Base-by-base conservation (phyloP, 75 land plant genomes). In the Gnetum montanum region DNA sequence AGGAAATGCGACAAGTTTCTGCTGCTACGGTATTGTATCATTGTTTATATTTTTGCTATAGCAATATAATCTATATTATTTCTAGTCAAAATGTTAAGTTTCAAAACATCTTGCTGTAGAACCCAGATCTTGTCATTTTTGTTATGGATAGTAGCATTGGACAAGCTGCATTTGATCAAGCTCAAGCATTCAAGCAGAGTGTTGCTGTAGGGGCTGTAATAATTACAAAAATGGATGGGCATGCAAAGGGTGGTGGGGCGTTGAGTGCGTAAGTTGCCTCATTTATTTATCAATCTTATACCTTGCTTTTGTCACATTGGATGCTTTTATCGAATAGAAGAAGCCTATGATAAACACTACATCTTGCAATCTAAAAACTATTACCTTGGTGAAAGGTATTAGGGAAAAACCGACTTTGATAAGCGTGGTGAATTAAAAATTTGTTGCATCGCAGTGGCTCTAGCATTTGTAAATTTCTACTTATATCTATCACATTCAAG, bases 81-180 rank as follows among this genome's bases (percentile, higher is more conserved):
- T 40, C 43, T 40, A 15, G 12, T 40, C 10, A 10, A 10, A 51
- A 4, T n/a, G 13, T 20, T 7, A n/a, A n/a, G n/a, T n/a, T n/a
- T n/a, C n/a, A n/a, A n/a, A n/a, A n/a, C n/a, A n/a, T n/a, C n/a
- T n/a, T n/a, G n/a, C 24, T 81, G 55, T 76, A 94, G 98, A 90
- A 80, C 64, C 98, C 98, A 43, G 98, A 94, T 65, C 81, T 94
- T 62, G 82, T 83, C 27, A 83, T 90, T 61, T 94, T 94, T 71
- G 98, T 94, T 30, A 94, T 94, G 98, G 98, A 94, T 71, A 85
- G 98, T 69, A 94, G 98, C 64, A 94, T 90, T 54, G 98, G 98
- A 40, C 98, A 94, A 64, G 96, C 96, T 37, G 98, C 98, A 30
- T 94, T 83, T 73, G 96, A 85, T 69, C 98, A 94, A 69, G 98